A percentile compares a stretch with the other conserved stretches of the same genome.
These are phyloP conservation scores for Tetrahymena borealis DNA, from an alignment of 73 alveolate species.

Conservation along the genomic window DNA sequence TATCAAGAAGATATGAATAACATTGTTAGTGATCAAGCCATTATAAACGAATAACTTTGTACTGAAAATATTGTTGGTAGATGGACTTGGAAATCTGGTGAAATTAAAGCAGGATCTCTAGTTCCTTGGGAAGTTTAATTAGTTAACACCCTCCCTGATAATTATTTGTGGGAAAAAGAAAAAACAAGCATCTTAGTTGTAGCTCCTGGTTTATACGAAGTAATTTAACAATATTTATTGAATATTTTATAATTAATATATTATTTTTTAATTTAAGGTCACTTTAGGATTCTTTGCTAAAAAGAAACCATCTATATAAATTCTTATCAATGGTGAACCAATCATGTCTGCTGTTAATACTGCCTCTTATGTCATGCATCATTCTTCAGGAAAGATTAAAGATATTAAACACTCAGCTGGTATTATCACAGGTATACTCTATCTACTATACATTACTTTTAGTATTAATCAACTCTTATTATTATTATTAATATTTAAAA, in stretches of 20 bases:
- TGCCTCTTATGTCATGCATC: conserved; percentile 68
- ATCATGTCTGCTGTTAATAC: conserved; percentile 64
- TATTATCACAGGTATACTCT: conserved; percentile 12
- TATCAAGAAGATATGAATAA: conserved; percentile 51
- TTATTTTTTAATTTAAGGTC: background rate
- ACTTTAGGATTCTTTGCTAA: conserved; percentile 90
- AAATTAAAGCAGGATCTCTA: conserved; percentile 61
- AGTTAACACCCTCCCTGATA: conserved; percentile 94
- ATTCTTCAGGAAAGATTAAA: conserved; percentile 76
- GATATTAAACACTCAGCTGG: conserved; percentile 89
- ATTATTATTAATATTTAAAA: too few species aligned
- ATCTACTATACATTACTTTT: too few species aligned
- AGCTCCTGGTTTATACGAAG: conserved; percentile 96
- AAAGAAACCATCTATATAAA: conserved; percentile 85
- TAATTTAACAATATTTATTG: too few species aligned
- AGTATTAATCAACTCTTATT: too few species aligned
- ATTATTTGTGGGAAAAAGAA: conserved; percentile 93
- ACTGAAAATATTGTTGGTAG: conserved; percentile 92
- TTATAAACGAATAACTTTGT: conserved; percentile 84
- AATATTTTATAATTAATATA: too few species aligned
- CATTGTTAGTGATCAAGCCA: conserved; percentile 67
- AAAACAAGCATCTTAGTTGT: conserved; percentile 74
- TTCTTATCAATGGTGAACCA: conserved; percentile 92
- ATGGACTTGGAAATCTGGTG: conserved; percentile 95
- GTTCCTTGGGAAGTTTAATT: conserved; percentile 95